Conservation (phyloP, 2,329 filamentous ascomycete genomes). For the Elsinoe australis region DNA sequence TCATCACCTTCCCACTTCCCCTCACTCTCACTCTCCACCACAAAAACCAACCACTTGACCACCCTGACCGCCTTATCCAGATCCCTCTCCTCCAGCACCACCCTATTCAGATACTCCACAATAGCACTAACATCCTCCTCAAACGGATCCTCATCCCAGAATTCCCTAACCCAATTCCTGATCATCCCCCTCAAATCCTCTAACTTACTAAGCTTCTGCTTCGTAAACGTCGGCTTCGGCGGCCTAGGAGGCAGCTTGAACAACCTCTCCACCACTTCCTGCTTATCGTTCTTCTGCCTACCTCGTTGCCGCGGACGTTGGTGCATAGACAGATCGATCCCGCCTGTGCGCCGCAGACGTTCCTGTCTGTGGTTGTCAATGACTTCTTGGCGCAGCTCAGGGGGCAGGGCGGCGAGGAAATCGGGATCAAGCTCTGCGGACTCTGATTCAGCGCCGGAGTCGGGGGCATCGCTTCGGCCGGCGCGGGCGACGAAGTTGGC, state of each 20-base stretch:
- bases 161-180: conserved; percentile 66
- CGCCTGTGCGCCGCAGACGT: conserved; percentile 48
- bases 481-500: conserved; percentile 57
- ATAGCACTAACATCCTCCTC: conserved; percentile 68
- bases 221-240: conserved; percentile 55
- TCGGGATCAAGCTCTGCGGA: conserved; percentile 54
- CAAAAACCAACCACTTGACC: conserved; percentile 54
- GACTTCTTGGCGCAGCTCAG: conserved; percentile 71
- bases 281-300: conserved; percentile 22
- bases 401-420: conserved; percentile 75
- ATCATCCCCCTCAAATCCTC: conserved; percentile 67
- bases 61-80: conserved; percentile 65
- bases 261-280: conserved; percentile 30
- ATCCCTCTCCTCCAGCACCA: conserved; percentile 66
- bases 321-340: conserved; percentile 31
- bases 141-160: conserved; percentile 67
- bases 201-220: conserved; percentile 46
- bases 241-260: conserved; percentile 44
- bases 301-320: conserved; percentile 19
- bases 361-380: conserved; percentile 61
- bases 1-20: conserved; percentile 18
- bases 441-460: conserved; percentile 31
- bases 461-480: conserved; percentile 22
- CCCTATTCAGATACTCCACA: conserved; percentile 60
- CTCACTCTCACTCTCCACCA: conserved; percentile 29